Conservation (phyloP, 768 basidiomycete species). For the Tricholoma sp. region DNA sequence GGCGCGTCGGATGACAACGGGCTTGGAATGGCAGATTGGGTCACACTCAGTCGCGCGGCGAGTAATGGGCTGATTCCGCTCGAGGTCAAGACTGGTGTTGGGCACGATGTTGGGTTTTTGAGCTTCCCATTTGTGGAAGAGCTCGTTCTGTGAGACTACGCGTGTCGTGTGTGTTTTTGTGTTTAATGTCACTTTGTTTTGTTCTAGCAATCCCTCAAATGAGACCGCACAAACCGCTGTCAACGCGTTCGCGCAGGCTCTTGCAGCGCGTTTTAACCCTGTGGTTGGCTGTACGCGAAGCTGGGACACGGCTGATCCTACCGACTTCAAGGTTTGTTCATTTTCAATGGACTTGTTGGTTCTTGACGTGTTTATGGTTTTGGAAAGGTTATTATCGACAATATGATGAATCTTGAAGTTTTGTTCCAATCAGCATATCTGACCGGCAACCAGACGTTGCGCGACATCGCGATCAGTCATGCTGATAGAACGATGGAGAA, state of each 20-base stretch:
- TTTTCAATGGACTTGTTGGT: background rate
- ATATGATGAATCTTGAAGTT: constrained; percentile 76
- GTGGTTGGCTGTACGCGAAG: constrained; percentile 66
- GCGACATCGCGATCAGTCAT: constrained; percentile 57
- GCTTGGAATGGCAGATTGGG: constrained; percentile 47
- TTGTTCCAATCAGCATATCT: constrained; percentile 54
- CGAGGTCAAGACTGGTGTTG: constrained; percentile 41
- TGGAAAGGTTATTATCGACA: constrained; percentile 67
- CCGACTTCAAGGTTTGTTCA: constrained; percentile 47
- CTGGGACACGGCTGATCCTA: constrained; percentile 57
- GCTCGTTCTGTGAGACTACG: constrained; percentile 42
- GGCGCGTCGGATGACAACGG: constrained; percentile 30
- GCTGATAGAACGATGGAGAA: constrained; percentile 64
- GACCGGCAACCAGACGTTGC: constrained; percentile 54
- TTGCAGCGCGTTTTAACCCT: constrained; percentile 54
- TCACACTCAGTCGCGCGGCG: constrained; percentile 45
- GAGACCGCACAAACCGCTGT: constrained; percentile 50
- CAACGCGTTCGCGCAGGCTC: constrained; percentile 49
- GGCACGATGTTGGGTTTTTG: constrained; percentile 69
- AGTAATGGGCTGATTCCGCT: constrained; percentile 48
- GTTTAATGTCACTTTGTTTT: background rate
- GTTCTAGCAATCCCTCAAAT: constrained; percentile 49
- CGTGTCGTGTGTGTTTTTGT: background rate
- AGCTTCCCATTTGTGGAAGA: constrained; percentile 68
- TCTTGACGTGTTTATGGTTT: background rate